Evolutionary conservation across 1,284 basidiomycete species (phyloP), one percentile per base, ranked within the genome.

Genomic region (Irpex rosettiformis): DNA sequence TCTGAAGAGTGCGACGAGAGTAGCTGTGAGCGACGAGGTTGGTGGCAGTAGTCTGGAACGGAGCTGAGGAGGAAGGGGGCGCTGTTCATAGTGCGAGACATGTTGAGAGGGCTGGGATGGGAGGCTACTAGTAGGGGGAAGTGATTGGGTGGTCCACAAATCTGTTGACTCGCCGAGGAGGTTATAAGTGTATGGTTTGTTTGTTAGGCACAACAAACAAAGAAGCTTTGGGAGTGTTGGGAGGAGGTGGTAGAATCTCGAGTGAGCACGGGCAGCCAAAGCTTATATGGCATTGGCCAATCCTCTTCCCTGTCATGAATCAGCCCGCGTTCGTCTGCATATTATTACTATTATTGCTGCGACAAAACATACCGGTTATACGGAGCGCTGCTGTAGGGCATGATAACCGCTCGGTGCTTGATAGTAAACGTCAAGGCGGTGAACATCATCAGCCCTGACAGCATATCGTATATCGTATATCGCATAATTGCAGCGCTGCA

Each of bases 1-100:
- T 70, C 70, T 21, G 56, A 58, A 64, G 69, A 11, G 67, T 62
- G 58, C 16, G 45, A 27, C 30, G 52, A 18, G 2, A 29, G 25
- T 24, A 27, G 21, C 42, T 49, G 42, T 22, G 57, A 42, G 1
- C 18, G 45, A 21, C 25, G 49, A 13, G 13, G 48, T 11, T 64
- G 66, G 52, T 60, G 33, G 4, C 33, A 59, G 27, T 59, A 52
- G 27, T 54, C 58, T 25, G 57, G 16, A 5, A 52, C 22, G 24
- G 57, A 25, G 18, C 18, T 10, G 29, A 51, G 29, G 42, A 51
- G n/a, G 30, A 55, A 51, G n/a, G 57, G 7, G 13, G 45, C 53
- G 45, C 52, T 40, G 53, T 58, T 37, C 21, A 51, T 52, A 13
- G 57, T 52, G 13, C 66, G 56, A 42, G 66, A 65, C 68, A 69